Conservation (phyloP, 345 rosid genomes). For the Dipteronia sinensis region DNA sequence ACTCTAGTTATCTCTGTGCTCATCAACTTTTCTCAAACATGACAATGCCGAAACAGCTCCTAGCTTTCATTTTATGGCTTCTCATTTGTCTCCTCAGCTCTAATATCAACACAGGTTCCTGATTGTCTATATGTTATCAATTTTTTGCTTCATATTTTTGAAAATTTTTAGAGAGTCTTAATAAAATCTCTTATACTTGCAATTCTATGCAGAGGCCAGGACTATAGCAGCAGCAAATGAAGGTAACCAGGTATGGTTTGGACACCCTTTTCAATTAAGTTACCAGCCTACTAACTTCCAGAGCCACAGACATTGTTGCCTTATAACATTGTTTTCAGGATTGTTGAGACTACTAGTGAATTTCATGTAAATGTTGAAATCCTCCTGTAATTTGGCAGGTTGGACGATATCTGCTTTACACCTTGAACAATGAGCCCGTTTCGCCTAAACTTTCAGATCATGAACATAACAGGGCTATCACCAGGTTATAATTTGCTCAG, state of each 20-base stretch:
- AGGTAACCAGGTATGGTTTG: neutral
- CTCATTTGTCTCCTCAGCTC: neutral
- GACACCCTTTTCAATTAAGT: no score
- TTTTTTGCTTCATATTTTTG: no score
- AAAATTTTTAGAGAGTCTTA: no score
- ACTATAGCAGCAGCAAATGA: neutral
- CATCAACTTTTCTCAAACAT: neutral
- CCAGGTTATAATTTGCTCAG: no score
- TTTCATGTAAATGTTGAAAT: no score
- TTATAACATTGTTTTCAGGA: no score
- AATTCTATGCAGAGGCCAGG: neutral
- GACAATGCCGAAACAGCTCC: neutral
- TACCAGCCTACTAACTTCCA: neutral
- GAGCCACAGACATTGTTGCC: no score
- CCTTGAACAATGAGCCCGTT: neutral
- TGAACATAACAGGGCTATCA: neutral
- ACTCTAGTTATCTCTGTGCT: neutral
- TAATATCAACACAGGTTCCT: neutral
- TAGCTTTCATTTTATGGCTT: neutral
- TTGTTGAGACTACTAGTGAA: no score
- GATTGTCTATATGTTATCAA: neutral
- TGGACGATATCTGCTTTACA: neutral
- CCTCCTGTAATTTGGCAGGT: constrained; percentile 3
- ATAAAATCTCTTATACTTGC: no score
- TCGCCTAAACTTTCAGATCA: no score